Percentiles rank a stretch among this genome's conserved stretches.
These are phyloP conservation scores for Apiotrichum siamense DNA, from an alignment of 1,284 basidiomycete genomes.

Conservation along the genomic window DNA sequence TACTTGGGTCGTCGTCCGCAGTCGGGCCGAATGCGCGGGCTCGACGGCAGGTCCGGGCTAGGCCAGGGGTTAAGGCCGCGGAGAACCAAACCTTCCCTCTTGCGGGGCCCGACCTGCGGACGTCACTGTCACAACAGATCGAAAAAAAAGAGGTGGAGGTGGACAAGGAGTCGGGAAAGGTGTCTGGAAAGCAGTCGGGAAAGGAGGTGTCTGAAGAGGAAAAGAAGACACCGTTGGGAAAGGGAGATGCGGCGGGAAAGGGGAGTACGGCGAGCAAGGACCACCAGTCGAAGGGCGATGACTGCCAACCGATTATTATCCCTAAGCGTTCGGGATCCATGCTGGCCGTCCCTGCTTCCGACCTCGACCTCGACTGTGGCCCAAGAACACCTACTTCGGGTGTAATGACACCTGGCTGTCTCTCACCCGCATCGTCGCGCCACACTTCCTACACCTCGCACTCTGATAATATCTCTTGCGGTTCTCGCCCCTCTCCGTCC, in stretches of 20 bases:
- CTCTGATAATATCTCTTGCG: slow-evolving; percentile 2
- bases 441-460: slow-evolving; percentile 2
- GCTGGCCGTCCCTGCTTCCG: background rate
- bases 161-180: background rate
- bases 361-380: background rate
- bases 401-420: background rate
- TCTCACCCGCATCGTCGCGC: slow-evolving; percentile 11
- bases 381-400: slow-evolving; percentile 1
- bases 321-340: background rate
- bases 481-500: background rate
- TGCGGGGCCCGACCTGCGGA: slow-evolving; percentile 3
- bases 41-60: background rate
- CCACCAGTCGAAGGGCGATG: background rate
- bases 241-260: background rate
- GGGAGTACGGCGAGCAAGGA: background rate
- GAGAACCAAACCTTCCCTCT: slow-evolving; percentile 12
- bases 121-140: background rate
- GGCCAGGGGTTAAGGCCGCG: background rate
- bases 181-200: background rate
- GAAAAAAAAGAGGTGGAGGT: background rate
- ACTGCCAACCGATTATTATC: background rate
- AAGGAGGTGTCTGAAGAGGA: background rate
- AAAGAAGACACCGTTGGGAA: background rate
- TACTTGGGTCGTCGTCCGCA: background rate
- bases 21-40: background rate